phyloP scores from a whole-genome alignment of 495 filamentous ascomycete genomes.

The Thermochaetoides thermophila region DNA sequence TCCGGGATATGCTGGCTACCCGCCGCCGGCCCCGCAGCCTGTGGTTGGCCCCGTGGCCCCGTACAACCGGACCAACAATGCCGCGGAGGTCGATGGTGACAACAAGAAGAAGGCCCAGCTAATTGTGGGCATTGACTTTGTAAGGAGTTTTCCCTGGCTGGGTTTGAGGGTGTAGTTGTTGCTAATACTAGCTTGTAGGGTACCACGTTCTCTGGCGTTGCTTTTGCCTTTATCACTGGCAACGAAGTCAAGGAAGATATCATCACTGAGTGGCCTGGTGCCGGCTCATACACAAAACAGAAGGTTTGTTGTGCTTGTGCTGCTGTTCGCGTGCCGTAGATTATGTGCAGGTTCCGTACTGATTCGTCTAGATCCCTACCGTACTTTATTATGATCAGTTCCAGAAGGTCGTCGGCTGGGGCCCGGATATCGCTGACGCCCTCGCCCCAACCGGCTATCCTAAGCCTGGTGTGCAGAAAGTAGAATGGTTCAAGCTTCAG shows the following conservation, averaged over 20 bases:
- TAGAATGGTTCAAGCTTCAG: conserved; percentile 70
- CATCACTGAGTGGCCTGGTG: conserved; percentile 64
- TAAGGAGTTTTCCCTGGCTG: conserved; percentile 23
- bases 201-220: conserved; percentile 62
- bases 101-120: conserved; percentile 68
- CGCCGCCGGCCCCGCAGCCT: conserved; percentile 30
- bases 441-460: conserved; percentile 60
- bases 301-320: conserved; percentile 37
- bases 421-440: conserved; percentile 61
- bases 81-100: conserved; percentile 75
- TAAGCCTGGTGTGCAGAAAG: conserved; percentile 62
- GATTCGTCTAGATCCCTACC: conserved; percentile 44
- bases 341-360: background rate
- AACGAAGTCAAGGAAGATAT: conserved; percentile 68
- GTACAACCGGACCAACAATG: conserved; percentile 39
- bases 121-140: conserved; percentile 72
- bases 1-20: conserved; percentile 27
- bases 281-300: conserved; percentile 61
- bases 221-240: conserved; percentile 61
- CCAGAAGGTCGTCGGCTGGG: conserved; percentile 65
- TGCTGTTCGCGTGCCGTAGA: background rate
- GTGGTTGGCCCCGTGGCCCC: conserved; percentile 24
- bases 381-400: conserved; percentile 66
- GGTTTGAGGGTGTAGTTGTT: background rate
- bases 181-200: conserved; percentile 34